Conservation (phyloP, 2,329 filamentous ascomycete species). For the Cucurbitaria berberidis region DNA sequence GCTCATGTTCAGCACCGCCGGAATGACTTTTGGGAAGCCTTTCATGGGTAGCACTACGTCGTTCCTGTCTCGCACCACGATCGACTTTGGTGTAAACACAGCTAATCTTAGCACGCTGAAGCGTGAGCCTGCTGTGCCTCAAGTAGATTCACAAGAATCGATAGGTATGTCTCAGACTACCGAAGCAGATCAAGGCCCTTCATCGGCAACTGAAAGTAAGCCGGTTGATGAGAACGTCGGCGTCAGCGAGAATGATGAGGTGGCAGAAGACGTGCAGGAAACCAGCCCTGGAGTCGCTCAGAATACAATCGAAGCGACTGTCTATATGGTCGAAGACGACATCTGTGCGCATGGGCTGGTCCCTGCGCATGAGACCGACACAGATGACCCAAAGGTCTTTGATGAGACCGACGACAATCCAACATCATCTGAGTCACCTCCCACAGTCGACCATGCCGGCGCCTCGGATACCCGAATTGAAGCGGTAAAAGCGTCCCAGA, state of each 20-base stretch:
- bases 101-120: not conserved
- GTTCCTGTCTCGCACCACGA: not conserved
- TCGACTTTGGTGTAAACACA: not conserved
- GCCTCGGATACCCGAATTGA: not conserved
- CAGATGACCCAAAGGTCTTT: not conserved
- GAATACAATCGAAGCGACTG: too few species aligned
- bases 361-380: too few species aligned
- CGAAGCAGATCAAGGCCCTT: not conserved
- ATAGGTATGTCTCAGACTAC: not conserved
- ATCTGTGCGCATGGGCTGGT: too few species aligned
- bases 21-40: not conserved
- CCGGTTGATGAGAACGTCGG: not conserved
- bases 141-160: not conserved
- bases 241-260: not conserved
- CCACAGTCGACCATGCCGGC: not conserved
- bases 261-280: not conserved
- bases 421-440: not conserved
- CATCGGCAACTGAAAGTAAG: not conserved
- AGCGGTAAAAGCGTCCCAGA: not conserved
- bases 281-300: too few species aligned
- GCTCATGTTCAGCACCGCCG: not conserved
- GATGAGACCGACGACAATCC: not conserved
- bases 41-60: not conserved
- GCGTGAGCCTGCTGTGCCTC: not conserved
- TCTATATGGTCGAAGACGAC: too few species aligned